Evolutionary conservation across 805 yeast genomes (phyloP).

Genomic region (Scheffersomyces ergatensis): DNA sequence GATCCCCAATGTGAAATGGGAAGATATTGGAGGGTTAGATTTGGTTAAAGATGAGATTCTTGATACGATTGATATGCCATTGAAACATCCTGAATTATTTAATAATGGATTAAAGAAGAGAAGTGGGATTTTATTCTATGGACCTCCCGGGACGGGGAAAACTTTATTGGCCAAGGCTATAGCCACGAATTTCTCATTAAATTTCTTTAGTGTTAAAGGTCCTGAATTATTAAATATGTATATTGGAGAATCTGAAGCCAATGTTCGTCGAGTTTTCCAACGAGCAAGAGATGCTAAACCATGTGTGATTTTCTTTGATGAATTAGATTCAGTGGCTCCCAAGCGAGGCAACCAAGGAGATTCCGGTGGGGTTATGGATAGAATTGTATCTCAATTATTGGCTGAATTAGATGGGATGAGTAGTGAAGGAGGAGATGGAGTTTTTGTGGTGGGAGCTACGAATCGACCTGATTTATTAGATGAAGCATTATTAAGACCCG

Average conservation of each 20-base stretch:
- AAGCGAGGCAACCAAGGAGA: constrained; percentile 98
- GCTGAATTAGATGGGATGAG: constrained; percentile 98
- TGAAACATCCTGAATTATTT: constrained; percentile 88
- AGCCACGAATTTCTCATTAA: constrained; percentile 90
- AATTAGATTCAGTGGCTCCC: constrained; percentile 96
- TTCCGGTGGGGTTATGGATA: constrained; percentile 98
- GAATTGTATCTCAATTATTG: constrained; percentile 91
- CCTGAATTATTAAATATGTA: constrained; percentile 97
- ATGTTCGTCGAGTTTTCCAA: constrained; percentile 91
- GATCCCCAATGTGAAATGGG: constrained; percentile 95
- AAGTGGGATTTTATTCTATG: constrained; percentile 91
- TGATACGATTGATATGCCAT: constrained; percentile 95
- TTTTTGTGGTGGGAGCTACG: constrained; percentile 98
- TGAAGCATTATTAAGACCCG: constrained; percentile 90
- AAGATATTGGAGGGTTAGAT: constrained; percentile 94
- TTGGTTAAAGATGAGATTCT: constrained; percentile 86
- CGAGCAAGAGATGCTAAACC: constrained; percentile 95
- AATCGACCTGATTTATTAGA: constrained; percentile 94
- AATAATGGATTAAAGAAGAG: constrained; percentile 87
- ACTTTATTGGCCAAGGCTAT: constrained; percentile 95
- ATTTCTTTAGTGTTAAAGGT: constrained; percentile 95
- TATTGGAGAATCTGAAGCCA: constrained; percentile 97
- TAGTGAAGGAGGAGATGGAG: constrained; percentile 69
- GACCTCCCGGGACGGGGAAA: constrained; percentile 99
- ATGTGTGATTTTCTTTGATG: constrained; percentile 96